Conservation (phyloP, 331 rosid genomes). For the Rhamnella rubrinervis region DNA sequence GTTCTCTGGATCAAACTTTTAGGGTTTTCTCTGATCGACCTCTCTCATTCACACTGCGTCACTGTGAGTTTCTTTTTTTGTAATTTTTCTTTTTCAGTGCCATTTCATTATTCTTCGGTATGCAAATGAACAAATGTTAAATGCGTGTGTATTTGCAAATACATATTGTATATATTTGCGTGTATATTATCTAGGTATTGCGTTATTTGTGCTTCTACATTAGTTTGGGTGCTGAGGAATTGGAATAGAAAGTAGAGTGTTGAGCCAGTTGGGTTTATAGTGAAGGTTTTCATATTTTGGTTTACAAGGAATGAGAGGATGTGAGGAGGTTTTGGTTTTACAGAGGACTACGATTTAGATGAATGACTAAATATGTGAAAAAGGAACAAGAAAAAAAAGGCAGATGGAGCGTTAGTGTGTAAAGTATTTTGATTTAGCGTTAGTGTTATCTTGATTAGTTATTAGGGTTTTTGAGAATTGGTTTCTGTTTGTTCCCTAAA, state of each 20-base stretch:
- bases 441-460: not conserved
- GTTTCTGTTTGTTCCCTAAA: too few species aligned
- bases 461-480: not conserved
- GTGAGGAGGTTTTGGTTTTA: too few species aligned
- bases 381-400: too few species aligned
- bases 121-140: not conserved
- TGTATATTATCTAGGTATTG: too few species aligned
- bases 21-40: slow-evolving; percentile 29
- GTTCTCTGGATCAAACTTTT: slow-evolving; percentile 16
- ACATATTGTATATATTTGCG: not conserved
- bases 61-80: slow-evolving; percentile 11
- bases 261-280: slow-evolving; percentile 2
- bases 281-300: too few species aligned
- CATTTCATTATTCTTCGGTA: not conserved
- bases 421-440: not conserved
- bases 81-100: not conserved
- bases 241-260: slow-evolving; percentile 19
- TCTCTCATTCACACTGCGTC: slow-evolving; percentile 7
- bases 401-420: not conserved
- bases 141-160: not conserved
- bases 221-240: slow-evolving; percentile 31
- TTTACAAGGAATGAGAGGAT: too few species aligned
- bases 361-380: too few species aligned
- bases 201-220: slow-evolving; percentile 10
- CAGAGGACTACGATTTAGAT: too few species aligned